Evolutionary conservation across 495 filamentous ascomycete genomes (phyloP).

Genomic region (Penicillium desertorum): DNA sequence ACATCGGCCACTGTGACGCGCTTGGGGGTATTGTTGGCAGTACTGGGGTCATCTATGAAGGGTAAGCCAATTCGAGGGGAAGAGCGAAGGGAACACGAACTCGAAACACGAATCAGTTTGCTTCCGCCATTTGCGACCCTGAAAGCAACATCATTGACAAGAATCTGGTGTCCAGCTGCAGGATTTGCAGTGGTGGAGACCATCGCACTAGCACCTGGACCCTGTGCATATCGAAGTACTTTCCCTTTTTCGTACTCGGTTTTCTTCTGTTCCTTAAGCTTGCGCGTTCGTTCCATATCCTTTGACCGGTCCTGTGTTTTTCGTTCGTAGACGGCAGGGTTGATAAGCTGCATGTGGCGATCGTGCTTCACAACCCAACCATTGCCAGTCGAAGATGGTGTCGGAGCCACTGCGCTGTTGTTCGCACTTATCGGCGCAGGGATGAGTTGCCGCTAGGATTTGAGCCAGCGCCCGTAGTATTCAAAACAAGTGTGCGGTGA

Average conservation of each 20-base stretch:
- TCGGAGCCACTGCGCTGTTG: constrained; percentile 29
- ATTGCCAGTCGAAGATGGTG: constrained; percentile 39
- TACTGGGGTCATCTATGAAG: constrained; percentile 57
- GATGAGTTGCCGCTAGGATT: constrained; percentile 27
- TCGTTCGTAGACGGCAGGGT: constrained; percentile 77
- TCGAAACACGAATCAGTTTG: constrained; percentile 74
- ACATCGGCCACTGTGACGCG: constrained; percentile 75
- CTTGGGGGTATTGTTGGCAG: constrained; percentile 73
- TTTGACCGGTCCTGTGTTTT: constrained; percentile 66
- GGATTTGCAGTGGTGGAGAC: constrained; percentile 35
- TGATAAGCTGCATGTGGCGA: constrained; percentile 88
- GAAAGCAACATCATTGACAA: constrained; percentile 76
- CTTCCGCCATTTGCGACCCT: constrained; percentile 73
- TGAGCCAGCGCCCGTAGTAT: constrained; percentile 46
- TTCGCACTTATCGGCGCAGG: constrained; percentile 40
- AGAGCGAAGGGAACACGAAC: constrained; percentile 48
- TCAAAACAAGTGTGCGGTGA: constrained; percentile 73
- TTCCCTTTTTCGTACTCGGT: constrained; percentile 64
- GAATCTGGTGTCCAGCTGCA: constrained; percentile 60
- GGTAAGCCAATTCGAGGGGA: constrained; percentile 46
- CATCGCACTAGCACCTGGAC: constrained; percentile 38
- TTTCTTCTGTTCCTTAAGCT: constrained; percentile 56
- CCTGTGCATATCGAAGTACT: constrained; percentile 47
- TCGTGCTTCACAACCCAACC: constrained; percentile 78
- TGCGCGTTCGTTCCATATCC: constrained; percentile 71